Evolutionary conservation across 2,329 filamentous ascomycete species (phyloP), one percentile per base, ranked within the genome.

Genomic region (Claviceps citrina): DNA sequence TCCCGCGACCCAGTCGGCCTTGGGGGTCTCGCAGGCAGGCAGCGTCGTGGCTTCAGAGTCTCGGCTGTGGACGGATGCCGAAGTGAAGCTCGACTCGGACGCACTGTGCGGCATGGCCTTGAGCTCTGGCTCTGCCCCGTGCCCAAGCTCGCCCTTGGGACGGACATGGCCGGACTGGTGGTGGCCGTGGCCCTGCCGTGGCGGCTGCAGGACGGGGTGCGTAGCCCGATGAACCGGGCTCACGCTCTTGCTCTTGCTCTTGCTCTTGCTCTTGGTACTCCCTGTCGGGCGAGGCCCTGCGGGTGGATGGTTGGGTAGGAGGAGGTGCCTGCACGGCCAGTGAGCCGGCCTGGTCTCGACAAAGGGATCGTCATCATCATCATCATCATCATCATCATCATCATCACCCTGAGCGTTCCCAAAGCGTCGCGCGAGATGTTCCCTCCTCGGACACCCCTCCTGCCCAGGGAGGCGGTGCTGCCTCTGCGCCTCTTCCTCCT

Each of bases 341-440:
- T 16, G 9, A 15, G 34, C 35, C 1, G 25, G 36, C 5, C 27
- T 39, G n/a, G 31, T 31, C 18, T 57, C 57, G 1, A 58, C 47
- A 35, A 62, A 62, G 0, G 59, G 58, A 24, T 62, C 59, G 18
- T 51, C 42, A 2, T 39, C n/a, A n/a, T n/a, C n/a, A n/a, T n/a
- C n/a, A n/a, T n/a, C n/a, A n/a, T n/a, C n/a, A n/a, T n/a, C n/a
- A n/a, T n/a, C n/a, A n/a, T n/a, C n/a, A n/a, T n/a, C n/a, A n/a
- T n/a, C n/a, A n/a, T n/a, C n/a, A n/a, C n/a, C n/a, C n/a, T n/a
- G n/a, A n/a, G n/a, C n/a, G n/a, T n/a, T n/a, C n/a, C n/a, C n/a
- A 12, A 43, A 24, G 16, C 28, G 26, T 18, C 25, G 8, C 38
- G 30, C 28, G 1, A 26, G 10, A 9, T n/a, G n/a, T n/a, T 40